phyloP scores from a whole-genome alignment of 495 filamentous ascomycete species.

The Jackrogersella minutella region DNA sequence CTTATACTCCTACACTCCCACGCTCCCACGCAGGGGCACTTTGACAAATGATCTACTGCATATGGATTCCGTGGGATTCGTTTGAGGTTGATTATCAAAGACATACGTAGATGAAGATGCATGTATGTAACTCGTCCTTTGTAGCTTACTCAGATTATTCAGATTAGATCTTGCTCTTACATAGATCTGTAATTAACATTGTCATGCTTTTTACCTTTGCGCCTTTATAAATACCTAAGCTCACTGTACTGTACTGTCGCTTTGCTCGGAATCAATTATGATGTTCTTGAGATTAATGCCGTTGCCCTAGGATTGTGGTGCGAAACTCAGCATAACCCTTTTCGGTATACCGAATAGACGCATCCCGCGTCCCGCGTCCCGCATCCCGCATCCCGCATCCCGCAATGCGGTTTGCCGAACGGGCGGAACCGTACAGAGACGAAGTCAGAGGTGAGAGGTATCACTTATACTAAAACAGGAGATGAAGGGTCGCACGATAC shows the following conservation, averaged over 20 bases:
- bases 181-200: no score
- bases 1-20: neutral
- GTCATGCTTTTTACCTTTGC: no score
- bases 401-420: conserved; percentile 13
- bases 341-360: conserved; percentile 5
- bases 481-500: neutral
- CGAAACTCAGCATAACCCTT: neutral
- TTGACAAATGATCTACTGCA: no score
- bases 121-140: no score
- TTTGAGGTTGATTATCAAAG: neutral
- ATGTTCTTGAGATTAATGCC: no score
- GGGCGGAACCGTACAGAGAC: conserved; percentile 9
- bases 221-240: no score
- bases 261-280: no score
- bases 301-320: no score
- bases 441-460: neutral
- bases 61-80: neutral
- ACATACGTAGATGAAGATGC: neutral
- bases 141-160: no score
- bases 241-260: no score
- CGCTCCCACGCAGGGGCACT: conserved; percentile 3
- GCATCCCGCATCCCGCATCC: neutral
- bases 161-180: no score
- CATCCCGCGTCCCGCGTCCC: no score
- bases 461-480: neutral